Base-by-base conservation (phyloP, 2,329 filamentous ascomycete species). In the Cercospora zeae-maydis region DNA sequence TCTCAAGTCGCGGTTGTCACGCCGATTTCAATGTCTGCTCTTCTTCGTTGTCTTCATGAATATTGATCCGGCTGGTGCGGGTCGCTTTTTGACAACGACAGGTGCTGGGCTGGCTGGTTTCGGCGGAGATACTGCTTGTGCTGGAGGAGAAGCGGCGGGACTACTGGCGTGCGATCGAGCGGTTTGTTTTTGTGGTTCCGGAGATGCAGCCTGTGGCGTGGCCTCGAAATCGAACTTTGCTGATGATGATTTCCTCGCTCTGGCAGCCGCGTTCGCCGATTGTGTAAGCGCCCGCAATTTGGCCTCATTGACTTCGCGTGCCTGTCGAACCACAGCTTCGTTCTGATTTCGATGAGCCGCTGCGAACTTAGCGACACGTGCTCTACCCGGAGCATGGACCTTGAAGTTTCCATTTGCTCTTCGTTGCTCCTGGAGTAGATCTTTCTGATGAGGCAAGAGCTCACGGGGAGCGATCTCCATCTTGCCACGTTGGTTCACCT, bases 11-110 rank as follows among this genome's bases (percentile, higher is more conserved):
- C 42, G 11, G 21, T 24, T 19, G 13, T 27, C 19, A 13, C 27
- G 42, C 42, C 21, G 19, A 2, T 6, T 36, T 61, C 51, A 61
- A 16, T 27, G 59, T 34, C 37, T 55, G 13, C 13, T 16, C 51
- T 67, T 67, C 58, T 70, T 70, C 21, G 63, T 33, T 16, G 68
- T 66, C 63, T 59, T 59, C 57, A 67, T 69, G 58, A 70, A 67
- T 13, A 65, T 58, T 21, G 69, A 70, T 54, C 57, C 58, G 39
- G 54, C 52, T 34, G 58, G 24, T 13, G 69, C 66, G 33, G 69
- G 64, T 13, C 70, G 63, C 62, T 70, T 73, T 58, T 62, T 64
- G 34, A 66, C 64, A 31, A 61, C 30, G n/a, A 57, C 58, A 3
- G 63, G 64, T 47, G 58, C 47, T 49, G 67, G 66, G 57, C 63